These are phyloP conservation scores for Melastoma malabathricum DNA, from an alignment of 345 rosid species.

Conservation along the genomic window DNA sequence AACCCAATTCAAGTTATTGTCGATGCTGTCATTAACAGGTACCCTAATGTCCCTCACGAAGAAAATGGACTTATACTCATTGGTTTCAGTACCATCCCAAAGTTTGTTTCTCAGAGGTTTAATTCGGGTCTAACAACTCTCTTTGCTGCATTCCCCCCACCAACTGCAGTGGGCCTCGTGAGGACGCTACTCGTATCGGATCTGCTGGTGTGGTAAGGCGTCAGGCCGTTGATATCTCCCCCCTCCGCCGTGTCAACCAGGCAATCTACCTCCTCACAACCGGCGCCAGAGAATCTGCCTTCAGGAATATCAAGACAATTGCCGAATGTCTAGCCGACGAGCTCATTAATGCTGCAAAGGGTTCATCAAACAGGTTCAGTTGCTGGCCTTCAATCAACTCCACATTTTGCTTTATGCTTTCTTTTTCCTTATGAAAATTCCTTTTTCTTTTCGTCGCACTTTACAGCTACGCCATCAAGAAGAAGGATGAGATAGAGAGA, in stretches of 20 bases:
- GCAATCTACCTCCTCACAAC: constrained; percentile 79
- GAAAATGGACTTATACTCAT: too few species aligned
- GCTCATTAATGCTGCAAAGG: constrained; percentile 94
- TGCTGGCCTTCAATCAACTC: too few species aligned
- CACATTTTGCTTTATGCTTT: background rate
- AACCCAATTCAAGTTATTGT: constrained; percentile 91
- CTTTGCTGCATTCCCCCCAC: background rate
- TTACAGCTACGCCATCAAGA: constrained; percentile 78
- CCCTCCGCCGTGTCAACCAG: constrained; percentile 80
- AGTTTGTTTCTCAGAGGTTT: too few species aligned
- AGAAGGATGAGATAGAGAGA: constrained; percentile 94
- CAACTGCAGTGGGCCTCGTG: constrained; percentile 70
- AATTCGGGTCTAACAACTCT: too few species aligned
- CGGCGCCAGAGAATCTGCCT: constrained; percentile 93
- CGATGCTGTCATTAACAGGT: constrained; percentile 92
- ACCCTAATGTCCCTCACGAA: background rate
- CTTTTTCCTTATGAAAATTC: background rate
- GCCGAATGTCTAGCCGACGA: constrained; percentile 98
- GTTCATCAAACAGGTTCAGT: constrained; percentile 82
- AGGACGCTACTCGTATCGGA: constrained; percentile 93
- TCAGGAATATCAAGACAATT: constrained; percentile 78
- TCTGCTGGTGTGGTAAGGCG: constrained; percentile 98
- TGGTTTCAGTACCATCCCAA: too few species aligned
- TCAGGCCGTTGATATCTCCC: constrained; percentile 97
- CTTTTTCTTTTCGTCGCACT: background rate